Base-by-base conservation (phyloP, 2,329 filamentous ascomycete genomes). In the Aspergillus costaricaensis region DNA sequence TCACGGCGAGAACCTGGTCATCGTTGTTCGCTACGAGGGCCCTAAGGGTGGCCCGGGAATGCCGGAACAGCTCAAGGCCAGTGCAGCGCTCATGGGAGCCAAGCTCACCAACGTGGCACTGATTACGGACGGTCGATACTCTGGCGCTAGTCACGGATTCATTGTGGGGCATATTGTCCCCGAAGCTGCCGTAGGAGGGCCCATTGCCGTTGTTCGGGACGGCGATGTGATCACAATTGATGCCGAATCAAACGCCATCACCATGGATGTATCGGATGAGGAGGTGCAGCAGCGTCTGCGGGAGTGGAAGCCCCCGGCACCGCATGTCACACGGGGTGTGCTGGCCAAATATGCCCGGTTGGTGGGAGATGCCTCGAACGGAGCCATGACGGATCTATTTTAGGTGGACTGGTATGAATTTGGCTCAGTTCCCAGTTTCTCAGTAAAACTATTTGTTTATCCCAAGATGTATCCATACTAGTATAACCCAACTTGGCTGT, bases 31-130 rank as follows among this genome's bases (percentile, higher is more conserved):
- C 21, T 97, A 97, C 74, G 94, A 98, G 75, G 94, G 94, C 0
- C 94, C 94, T 12, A 93, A 91, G 73, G 94, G 94, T 63, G 94
- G 94, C 0, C 94, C 94, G 0, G 94, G 94, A 47, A 98, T 98
- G 94, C 94, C 93, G 2, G 94, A 98, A 78, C 92, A 96, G 77
- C 84, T 98, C 48, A 92, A 90, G 74, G 91, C 94, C 10, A 90
- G 86, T 60, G 92, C 92, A 0, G 91, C 93, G 17, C 91, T 98
- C 67, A 96, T 96, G 90, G 94, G 94, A 52, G 94, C 94, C 0
- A 90, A 90, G 12, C 81, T 98, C 55, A 91, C 83, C 55, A 96
- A 96, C 70, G 86, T 97, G 8, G 93, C 94, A 0, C 84, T 98
- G 14, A 91, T 98, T 52, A 98, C 94, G 0, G 94, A 98, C 73